These are phyloP conservation scores for Westerdykella ornata DNA, from an alignment of 2,329 filamentous ascomycete species.

Conservation along the genomic window DNA sequence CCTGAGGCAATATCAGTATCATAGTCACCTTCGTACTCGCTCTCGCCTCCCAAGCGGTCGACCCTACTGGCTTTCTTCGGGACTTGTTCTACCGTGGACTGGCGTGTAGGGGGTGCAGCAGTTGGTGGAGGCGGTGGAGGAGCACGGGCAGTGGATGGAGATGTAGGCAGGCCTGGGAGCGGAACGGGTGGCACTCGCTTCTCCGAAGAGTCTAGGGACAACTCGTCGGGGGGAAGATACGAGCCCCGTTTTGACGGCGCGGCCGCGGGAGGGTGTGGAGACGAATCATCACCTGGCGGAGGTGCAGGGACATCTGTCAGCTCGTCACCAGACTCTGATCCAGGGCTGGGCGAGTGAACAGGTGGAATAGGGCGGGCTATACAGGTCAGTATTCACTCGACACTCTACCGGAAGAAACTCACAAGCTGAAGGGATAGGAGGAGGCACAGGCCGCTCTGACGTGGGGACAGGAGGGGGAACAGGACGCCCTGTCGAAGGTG, in stretches of 20 bases:
- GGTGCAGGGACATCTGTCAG: constrained; percentile 42
- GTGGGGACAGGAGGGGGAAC: constrained; percentile 23
- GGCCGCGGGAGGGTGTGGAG: constrained; percentile 26
- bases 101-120: constrained; percentile 34
- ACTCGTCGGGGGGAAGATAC: constrained; percentile 37
- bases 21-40: constrained; percentile 95
- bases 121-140: constrained; percentile 45
- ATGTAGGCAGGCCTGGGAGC: constrained; percentile 30
- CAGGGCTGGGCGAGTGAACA: constrained; percentile 61
- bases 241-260: constrained; percentile 36
- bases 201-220: constrained; percentile 19
- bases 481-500: constrained; percentile 37
- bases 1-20: constrained; percentile 96
- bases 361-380: constrained; percentile 59
- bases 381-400: constrained; percentile 2
- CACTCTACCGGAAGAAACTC: constrained; percentile 8
- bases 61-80: constrained; percentile 28
- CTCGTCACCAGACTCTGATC: constrained; percentile 86
- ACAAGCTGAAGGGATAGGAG: constrained; percentile 34
- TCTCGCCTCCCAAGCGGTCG: constrained; percentile 71
- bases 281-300: constrained; percentile 18
- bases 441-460: constrained; percentile 22
- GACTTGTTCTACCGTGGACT: constrained; percentile 26
- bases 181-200: constrained; percentile 51
- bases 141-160: constrained; percentile 32